Percentiles rank a stretch among this genome's conserved stretches.
Evolutionary conservation across 2,329 filamentous ascomycete species (phyloP).

Genomic region (Talaromyces sp.): DNA sequence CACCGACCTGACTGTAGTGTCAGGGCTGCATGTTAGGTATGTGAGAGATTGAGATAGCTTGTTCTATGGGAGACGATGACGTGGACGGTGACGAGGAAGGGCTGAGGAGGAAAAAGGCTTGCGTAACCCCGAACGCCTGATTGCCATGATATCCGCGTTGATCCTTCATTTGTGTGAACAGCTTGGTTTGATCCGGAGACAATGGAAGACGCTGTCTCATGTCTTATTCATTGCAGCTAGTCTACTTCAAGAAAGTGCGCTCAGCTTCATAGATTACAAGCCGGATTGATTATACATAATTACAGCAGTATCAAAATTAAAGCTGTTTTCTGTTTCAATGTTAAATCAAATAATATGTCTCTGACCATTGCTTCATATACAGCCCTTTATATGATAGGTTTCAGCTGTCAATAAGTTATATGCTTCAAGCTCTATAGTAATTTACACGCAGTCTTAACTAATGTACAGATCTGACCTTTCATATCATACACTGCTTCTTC

Average conservation of each 20-base stretch:
- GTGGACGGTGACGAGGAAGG: conserved; percentile 13
- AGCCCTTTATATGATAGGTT: not conserved
- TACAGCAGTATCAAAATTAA: not conserved
- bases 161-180: not conserved
- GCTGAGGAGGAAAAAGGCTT: not conserved
- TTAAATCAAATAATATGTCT: too few relatives aligned
- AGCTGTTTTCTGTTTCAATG: not conserved
- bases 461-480: not conserved
- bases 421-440: not conserved
- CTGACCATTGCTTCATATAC: not conserved
- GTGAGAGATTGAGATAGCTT: not conserved
- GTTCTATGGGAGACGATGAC: not conserved
- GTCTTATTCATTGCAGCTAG: not conserved
- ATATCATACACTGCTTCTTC: not conserved
- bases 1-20: not conserved
- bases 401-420: not conserved
- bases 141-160: not conserved
- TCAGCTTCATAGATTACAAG: not conserved
- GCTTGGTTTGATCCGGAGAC: not conserved
- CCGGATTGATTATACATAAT: not conserved
- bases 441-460: not conserved
- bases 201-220: not conserved
- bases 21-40: too few relatives aligned
- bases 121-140: not conserved
- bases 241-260: not conserved